These are phyloP conservation scores for Tolypocladium sp. DNA, from an alignment of 2,329 filamentous ascomycete species.

Conservation along the genomic window DNA sequence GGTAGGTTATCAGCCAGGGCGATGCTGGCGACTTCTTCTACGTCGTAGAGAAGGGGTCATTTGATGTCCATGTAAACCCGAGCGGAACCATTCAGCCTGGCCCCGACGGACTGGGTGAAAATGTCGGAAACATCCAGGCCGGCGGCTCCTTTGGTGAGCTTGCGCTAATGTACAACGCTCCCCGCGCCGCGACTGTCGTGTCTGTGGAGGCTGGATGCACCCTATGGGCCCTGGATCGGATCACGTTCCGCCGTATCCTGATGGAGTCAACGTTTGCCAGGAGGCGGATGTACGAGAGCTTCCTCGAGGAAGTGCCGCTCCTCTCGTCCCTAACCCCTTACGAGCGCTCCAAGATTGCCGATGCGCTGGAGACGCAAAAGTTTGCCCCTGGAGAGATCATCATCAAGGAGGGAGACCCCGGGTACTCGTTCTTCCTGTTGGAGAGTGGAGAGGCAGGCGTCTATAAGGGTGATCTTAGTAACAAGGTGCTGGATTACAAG, in stretches of 20 bases:
- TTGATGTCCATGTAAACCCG: slow-evolving; percentile 83
- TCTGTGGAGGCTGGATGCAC: slow-evolving; percentile 71
- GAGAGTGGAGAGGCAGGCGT: slow-evolving; percentile 83
- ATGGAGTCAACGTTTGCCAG: slow-evolving; percentile 98
- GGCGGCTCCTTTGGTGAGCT: slow-evolving; percentile 95
- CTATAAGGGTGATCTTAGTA: slow-evolving; percentile 63
- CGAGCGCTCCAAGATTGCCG: slow-evolving; percentile 94
- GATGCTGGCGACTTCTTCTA: slow-evolving; percentile 98
- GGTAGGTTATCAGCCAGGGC: slow-evolving; percentile 85
- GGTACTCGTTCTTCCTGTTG: slow-evolving; percentile 84
- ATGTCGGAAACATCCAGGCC: slow-evolving; percentile 72
- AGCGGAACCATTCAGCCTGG: slow-evolving; percentile 72
- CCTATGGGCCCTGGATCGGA: slow-evolving; percentile 87
- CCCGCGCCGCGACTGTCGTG: slow-evolving; percentile 86
- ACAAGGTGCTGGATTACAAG: slow-evolving; percentile 68
- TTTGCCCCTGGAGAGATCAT: slow-evolving; percentile 72
- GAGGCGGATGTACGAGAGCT: slow-evolving; percentile 92
- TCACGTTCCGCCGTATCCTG: slow-evolving; percentile 94
- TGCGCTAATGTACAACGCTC: slow-evolving; percentile 97
- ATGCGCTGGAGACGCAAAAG: slow-evolving; percentile 87
- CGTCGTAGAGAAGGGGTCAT: slow-evolving; percentile 82
- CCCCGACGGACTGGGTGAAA: slow-evolving; percentile 69
- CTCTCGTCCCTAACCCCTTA: slow-evolving; percentile 78
- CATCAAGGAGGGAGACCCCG: slow-evolving; percentile 85
- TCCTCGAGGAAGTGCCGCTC: slow-evolving; percentile 87